These are phyloP conservation scores for Dioszegia crocea DNA, from an alignment of 768 basidiomycete species.

Conservation along the genomic window DNA sequence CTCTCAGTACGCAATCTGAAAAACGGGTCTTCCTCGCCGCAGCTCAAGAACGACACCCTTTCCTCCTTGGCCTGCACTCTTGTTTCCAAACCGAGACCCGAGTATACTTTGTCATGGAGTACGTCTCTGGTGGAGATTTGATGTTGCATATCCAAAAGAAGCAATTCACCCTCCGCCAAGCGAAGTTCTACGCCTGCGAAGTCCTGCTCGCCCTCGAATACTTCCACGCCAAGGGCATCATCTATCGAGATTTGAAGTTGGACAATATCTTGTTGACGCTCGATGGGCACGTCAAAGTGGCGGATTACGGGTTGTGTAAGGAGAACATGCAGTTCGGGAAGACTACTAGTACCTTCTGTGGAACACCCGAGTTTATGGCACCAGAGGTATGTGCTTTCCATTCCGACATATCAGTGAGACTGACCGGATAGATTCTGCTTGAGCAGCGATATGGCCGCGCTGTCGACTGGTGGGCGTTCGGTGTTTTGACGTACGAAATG, in stretches of 20 bases:
- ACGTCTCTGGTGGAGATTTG: constrained; percentile 95
- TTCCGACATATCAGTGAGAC: neutral
- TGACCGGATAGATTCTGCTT: constrained; percentile 73
- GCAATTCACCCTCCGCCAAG: constrained; percentile 96
- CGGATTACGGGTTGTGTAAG: constrained; percentile 98
- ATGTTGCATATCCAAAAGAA: constrained; percentile 99
- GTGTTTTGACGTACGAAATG: constrained; percentile 98
- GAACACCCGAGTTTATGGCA: constrained; percentile 99
- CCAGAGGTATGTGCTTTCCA: constrained; percentile 68
- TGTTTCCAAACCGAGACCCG: constrained; percentile 99
- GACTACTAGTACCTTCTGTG: constrained; percentile 98
- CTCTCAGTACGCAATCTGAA: constrained; percentile 85
- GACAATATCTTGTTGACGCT: constrained; percentile 96
- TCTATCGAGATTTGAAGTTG: constrained; percentile 95
- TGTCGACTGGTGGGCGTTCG: constrained; percentile 99
- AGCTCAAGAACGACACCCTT: constrained; percentile 94
- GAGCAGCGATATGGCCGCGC: constrained; percentile 98
- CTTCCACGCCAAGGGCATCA: constrained; percentile 98
- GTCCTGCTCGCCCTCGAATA: constrained; percentile 93
- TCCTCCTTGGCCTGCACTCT: constrained; percentile 91
- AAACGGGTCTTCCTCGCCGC: constrained; percentile 97
- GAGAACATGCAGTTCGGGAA: constrained; percentile 97
- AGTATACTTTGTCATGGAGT: constrained; percentile 99
- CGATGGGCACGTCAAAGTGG: constrained; percentile 97
- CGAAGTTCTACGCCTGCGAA: constrained; percentile 97